phyloP scores from a whole-genome alignment of 2,329 filamentous ascomycete genomes.

The Didymella lethalis region DNA sequence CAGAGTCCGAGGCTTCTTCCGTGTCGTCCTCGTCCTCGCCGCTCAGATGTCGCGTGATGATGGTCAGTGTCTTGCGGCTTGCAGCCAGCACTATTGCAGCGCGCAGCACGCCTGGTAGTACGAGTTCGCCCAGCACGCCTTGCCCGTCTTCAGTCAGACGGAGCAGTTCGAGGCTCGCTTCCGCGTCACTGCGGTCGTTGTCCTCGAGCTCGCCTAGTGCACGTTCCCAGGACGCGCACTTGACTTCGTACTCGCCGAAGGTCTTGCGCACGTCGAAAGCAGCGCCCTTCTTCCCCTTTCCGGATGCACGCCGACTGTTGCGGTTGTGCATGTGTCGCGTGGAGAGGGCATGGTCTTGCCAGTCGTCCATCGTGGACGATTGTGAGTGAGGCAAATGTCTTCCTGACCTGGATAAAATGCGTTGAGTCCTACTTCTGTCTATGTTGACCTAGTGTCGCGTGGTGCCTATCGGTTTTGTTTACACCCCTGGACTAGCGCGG shows the following conservation, averaged over 20 bases:
- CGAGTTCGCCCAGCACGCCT: constrained; percentile 31
- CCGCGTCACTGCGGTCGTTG: constrained; percentile 1
- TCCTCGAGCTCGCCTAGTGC: background rate
- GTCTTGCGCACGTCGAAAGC: constrained; percentile 36
- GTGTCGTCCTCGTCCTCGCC: constrained; percentile 13
- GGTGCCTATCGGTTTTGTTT: background rate
- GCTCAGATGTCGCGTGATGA: constrained; percentile 10
- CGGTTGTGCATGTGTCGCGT: constrained; percentile 40
- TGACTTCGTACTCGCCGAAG: constrained; percentile 35
- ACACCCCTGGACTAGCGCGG: background rate
- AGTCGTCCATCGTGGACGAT: constrained; percentile 29
- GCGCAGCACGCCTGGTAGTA: constrained; percentile 26
- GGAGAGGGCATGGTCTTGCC: constrained; percentile 36
- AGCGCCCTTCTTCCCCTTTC: constrained; percentile 23
- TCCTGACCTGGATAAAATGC: no score
- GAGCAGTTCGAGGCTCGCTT: constrained; percentile 30
- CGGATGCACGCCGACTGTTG: constrained; percentile 16
- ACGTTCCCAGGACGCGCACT: constrained; percentile 33
- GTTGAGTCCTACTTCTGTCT: background rate
- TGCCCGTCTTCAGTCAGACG: constrained; percentile 31
- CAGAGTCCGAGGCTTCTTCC: constrained; percentile 5
- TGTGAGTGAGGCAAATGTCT: no score
- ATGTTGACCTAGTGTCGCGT: background rate
- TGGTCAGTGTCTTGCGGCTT: constrained; percentile 26
- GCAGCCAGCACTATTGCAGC: constrained; percentile 30